Conservation (phyloP, 495 filamentous ascomycete genomes). For the Penicillium diatomitis region DNA sequence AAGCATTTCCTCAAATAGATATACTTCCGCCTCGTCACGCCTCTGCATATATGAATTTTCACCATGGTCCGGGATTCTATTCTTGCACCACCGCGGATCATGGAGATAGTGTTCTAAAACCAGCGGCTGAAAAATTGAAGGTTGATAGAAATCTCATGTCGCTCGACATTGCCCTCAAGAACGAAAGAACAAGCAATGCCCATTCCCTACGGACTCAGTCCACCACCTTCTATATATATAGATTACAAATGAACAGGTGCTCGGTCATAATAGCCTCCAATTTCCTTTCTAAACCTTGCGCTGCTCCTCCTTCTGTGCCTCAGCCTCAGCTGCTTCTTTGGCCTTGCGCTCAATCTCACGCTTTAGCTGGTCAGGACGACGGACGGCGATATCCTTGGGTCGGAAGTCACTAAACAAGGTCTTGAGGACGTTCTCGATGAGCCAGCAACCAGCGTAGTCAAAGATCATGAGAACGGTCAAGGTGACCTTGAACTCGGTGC, state of each 20-base stretch:
- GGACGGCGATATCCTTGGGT: constrained; percentile 86
- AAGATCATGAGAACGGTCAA: constrained; percentile 79
- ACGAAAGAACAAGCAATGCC: no score
- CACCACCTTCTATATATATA: constrained; percentile 15
- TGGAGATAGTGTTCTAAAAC: no score
- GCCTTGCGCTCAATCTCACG: constrained; percentile 59
- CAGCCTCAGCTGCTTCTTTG: constrained; percentile 48
- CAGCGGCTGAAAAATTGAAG: no score
- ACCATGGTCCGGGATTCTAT: no score
- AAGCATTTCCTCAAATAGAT: no score
- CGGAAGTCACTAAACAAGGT: constrained; percentile 79
- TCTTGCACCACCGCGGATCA: no score
- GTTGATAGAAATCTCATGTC: no score
- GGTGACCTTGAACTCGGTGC: constrained; percentile 75
- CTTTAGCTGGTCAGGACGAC: constrained; percentile 80
- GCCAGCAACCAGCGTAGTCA: constrained; percentile 82
- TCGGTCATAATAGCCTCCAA: no score
- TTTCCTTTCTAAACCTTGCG: constrained; percentile 16
- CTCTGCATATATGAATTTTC: no score
- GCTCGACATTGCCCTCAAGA: no score
- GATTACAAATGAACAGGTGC: constrained; percentile 6
- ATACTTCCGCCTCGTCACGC: no score
- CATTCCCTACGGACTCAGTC: no score
- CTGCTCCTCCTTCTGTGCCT: constrained; percentile 43
- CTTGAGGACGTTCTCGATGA: constrained; percentile 86